Conservation (phyloP, 192 early-diverging fungal genomes). For the Backusella liffmaniae region DNA sequence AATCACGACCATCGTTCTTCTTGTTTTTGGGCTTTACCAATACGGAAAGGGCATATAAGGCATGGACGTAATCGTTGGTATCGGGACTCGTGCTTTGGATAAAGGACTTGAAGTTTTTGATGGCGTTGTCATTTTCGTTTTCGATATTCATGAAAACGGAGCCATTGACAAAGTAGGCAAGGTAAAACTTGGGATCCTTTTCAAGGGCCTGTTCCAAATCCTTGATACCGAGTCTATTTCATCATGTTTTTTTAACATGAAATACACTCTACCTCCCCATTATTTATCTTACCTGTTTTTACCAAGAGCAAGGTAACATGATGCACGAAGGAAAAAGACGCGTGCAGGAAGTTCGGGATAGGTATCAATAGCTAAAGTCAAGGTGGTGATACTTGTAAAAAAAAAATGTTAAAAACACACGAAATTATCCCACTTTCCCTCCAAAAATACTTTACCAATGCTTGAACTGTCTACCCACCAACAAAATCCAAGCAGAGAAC, state of each 20-base stretch:
- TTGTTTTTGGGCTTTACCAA: slow-evolving; percentile 37
- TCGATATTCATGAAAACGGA: slow-evolving; percentile 39
- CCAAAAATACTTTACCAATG: slow-evolving; percentile 40
- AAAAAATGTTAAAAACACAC: background rate
- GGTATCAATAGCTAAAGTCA: slow-evolving; percentile 53
- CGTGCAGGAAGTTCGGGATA: slow-evolving; percentile 52
- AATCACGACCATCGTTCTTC: slow-evolving; percentile 46
- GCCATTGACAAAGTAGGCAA: slow-evolving; percentile 33
- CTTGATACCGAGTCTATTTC: slow-evolving; percentile 31
- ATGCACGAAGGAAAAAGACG: slow-evolving; percentile 51
- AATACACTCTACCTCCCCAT: background rate
- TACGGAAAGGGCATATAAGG: slow-evolving; percentile 48
- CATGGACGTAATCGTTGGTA: slow-evolving; percentile 49
- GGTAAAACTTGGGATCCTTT: slow-evolving; percentile 27
- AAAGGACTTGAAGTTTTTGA: slow-evolving; percentile 50
- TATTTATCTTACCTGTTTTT: slow-evolving; percentile 38
- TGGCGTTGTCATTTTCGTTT: slow-evolving; percentile 44
- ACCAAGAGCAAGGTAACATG: slow-evolving; percentile 47
- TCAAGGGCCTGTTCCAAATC: slow-evolving; percentile 26
- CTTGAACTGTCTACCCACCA: slow-evolving; percentile 54
- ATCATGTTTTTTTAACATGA: background rate
- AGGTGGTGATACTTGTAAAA: slow-evolving; percentile 42
- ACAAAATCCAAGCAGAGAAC: slow-evolving; percentile 53
- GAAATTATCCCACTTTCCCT: too few species aligned
- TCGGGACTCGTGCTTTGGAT: slow-evolving; percentile 50